Evolutionary conservation across 2,329 filamentous ascomycete species (phyloP), one percentile per base, ranked within the genome.

Genomic region (Colletotrichum theobromicola): DNA sequence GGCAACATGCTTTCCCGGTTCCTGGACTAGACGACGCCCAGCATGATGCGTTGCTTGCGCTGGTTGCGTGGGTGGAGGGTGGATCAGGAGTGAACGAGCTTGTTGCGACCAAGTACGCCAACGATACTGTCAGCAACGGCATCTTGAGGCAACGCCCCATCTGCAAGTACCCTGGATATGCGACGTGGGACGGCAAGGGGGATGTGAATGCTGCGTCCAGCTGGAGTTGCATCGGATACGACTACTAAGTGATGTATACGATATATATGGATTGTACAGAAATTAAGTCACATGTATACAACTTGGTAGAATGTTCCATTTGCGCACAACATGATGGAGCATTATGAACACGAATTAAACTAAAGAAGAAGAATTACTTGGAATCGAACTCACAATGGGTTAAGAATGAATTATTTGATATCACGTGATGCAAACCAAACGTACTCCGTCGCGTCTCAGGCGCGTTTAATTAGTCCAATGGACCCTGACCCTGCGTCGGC

Each of bases 41-140:
- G 35, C 81, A 85, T 65, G 83, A 86, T 67, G 80, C 80, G 15
- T 74, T 85, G 42, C 68, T 83, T 24, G 81, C 82, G 9, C 78
- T 86, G 77, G 77, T 85, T 78, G 74, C 75, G 15, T 85, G 84
- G 84, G 83, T 85, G 4, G 84, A 85, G 77, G 75, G 79, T 9
- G 82, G 80, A 10, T 71, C 55, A 2, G 75, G 80, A 0, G 78
- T 84, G 0, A 78, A 83, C 32, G 77, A 79, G 24, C 74, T 84
- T 13, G 73, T 85, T 16, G 83, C 82, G 4, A 84, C 83, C 7
- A 81, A 58, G 21, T 66, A 57, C 16, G n/a, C 18, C 32, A 58
- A 58, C 28, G 68, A 70, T 21, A 70, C 46, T 13, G 68, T 66
- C 9, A 28, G 32, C 5, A 42, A 66, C 4, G 68, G 61, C 21